A percentile compares a stretch with the other conserved stretches of the same genome.
These are phyloP conservation scores for Penicillium subrubescens DNA, from an alignment of 495 filamentous ascomycete genomes.

Conservation along the genomic window DNA sequence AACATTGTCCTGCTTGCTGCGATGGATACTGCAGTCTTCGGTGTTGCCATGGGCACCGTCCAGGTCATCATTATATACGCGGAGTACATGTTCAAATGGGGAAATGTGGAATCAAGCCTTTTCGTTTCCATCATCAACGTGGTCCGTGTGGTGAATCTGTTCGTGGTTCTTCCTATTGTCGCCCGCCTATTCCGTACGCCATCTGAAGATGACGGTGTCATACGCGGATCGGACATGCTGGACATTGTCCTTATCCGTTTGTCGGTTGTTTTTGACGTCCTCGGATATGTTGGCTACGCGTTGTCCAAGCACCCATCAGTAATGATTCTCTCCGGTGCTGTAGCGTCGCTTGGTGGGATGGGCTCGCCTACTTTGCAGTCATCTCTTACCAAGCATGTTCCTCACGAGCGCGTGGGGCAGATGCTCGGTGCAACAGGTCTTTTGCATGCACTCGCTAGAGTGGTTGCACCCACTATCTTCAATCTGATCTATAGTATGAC, in stretches of 20 bases:
- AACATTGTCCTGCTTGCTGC: conserved; percentile 80
- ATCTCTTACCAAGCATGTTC: conserved; percentile 86
- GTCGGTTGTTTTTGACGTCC: conserved; percentile 74
- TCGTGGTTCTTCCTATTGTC: conserved; percentile 72
- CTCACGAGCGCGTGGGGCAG: conserved; percentile 75
- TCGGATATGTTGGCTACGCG: conserved; percentile 76
- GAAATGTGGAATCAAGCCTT: conserved; percentile 69
- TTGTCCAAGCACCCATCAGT: conserved; percentile 56
- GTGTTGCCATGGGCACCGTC: conserved; percentile 78
- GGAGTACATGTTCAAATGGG: conserved; percentile 79
- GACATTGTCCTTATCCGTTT: conserved; percentile 77
- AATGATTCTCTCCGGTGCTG: conserved; percentile 66
- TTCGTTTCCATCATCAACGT: conserved; percentile 78
- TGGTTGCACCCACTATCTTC: conserved; percentile 78
- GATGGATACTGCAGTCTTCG: conserved; percentile 77
- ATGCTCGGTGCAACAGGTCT: conserved; percentile 85
- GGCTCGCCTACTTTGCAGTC: conserved; percentile 81
- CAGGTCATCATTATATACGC: conserved; percentile 79
- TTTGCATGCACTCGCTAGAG: conserved; percentile 77
- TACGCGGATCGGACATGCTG: conserved; percentile 73
- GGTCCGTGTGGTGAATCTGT: conserved; percentile 70
- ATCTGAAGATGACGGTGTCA: conserved; percentile 40
- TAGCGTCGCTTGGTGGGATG: conserved; percentile 79
- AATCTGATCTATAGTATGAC: conserved; percentile 84
- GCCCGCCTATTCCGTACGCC: conserved; percentile 67